Evolutionary conservation across 1,284 basidiomycete genomes (phyloP).

Genomic region (Apiotrichum akiyoshidainum): DNA sequence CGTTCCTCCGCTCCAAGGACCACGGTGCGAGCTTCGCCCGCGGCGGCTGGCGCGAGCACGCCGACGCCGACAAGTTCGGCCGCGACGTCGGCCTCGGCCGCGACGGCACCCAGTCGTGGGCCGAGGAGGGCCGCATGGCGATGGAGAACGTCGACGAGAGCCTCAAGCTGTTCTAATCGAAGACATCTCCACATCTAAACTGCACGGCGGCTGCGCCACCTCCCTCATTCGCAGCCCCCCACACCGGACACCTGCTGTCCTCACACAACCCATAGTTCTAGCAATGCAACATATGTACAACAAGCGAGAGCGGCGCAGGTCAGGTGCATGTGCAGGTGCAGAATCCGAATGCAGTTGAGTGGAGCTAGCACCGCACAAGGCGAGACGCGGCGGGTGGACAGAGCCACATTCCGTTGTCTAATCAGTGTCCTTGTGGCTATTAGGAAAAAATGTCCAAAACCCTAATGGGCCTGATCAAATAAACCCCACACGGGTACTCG

Average conservation of each 20-base stretch:
- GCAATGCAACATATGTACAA: neutral
- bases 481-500: neutral
- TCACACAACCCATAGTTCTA: neutral
- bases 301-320: neutral
- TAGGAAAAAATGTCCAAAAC: too few relatives aligned
- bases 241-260: too few relatives aligned
- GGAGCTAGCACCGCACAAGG: too few relatives aligned
- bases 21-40: conserved; percentile 36
- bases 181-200: neutral
- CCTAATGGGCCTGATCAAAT: too few relatives aligned
- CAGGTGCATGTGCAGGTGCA: conserved; percentile 3
- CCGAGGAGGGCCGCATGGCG: conserved; percentile 23
- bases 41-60: conserved; percentile 46
- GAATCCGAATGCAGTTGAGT: too few relatives aligned
- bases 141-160: conserved; percentile 35
- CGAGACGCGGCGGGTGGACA: too few relatives aligned
- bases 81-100: conserved; percentile 29
- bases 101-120: conserved; percentile 31
- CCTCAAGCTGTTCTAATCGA: conserved; percentile 14
- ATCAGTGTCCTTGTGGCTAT: too few relatives aligned
- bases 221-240: neutral
- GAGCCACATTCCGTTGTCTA: neutral
- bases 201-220: neutral
- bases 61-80: conserved; percentile 32
- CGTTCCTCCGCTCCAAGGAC: conserved; percentile 36